Conservation (phyloP, 768 basidiomycete species). For the Mycena alexandri region DNA sequence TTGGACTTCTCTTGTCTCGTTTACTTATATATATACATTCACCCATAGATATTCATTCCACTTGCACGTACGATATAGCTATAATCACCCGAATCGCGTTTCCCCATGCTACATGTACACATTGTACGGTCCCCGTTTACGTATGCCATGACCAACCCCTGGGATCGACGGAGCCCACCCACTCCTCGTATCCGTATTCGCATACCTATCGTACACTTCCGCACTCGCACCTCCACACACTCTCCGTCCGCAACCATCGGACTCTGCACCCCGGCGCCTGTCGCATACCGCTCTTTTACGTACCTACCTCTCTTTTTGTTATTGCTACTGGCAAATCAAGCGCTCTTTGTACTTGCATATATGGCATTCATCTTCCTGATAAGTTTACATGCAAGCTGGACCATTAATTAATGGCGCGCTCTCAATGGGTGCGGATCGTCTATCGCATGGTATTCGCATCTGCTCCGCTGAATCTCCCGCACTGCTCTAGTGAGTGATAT, state of each 20-base stretch:
- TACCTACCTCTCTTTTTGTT: slow-evolving; percentile 11
- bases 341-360: not conserved
- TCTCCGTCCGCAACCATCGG: not conserved
- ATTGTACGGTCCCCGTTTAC: slow-evolving; percentile 21
- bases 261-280: not conserved
- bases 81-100: slow-evolving; percentile 18
- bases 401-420: too few species aligned
- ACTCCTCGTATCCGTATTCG: not conserved
- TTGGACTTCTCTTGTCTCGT: slow-evolving; percentile 6
- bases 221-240: not conserved
- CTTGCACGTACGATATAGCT: slow-evolving; percentile 33
- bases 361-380: not conserved
- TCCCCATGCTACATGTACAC: not conserved
- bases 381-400: not conserved
- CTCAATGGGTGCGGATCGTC: too few species aligned
- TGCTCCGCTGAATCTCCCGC: slow-evolving; percentile 19
- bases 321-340: not conserved
- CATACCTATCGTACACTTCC: not conserved
- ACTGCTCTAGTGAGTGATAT: slow-evolving; percentile 4
- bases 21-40: slow-evolving; percentile 18
- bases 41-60: slow-evolving; percentile 18
- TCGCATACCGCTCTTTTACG: slow-evolving; percentile 12
- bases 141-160: slow-evolving; percentile 25
- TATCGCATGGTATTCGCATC: not conserved
- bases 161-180: not conserved